Conservation (phyloP, 2,329 filamentous ascomycete species). For the Trichoderma hamatum region DNA sequence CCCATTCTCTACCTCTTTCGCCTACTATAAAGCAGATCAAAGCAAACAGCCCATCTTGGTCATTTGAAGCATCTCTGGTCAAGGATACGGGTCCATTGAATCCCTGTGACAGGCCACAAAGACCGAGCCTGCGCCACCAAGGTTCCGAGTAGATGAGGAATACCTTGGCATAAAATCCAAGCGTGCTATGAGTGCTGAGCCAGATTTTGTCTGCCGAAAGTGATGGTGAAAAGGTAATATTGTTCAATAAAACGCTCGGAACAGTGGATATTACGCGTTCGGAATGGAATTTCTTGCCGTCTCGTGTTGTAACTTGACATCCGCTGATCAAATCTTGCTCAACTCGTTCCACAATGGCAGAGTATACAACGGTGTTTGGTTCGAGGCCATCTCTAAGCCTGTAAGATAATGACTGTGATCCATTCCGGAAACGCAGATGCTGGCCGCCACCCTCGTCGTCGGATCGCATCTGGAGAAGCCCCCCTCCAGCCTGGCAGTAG, state of each 20-base stretch:
- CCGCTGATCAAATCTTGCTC: neutral
- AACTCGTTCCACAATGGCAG: neutral
- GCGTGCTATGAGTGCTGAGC: slow-evolving; percentile 40
- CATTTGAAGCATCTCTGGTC: slow-evolving; percentile 44
- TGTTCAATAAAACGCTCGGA: neutral
- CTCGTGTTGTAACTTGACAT: neutral
- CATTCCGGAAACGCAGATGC: slow-evolving; percentile 1
- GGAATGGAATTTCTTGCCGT: neutral
- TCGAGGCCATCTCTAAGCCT: slow-evolving; percentile 34
- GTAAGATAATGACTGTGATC: neutral
- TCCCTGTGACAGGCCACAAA: slow-evolving; percentile 14
- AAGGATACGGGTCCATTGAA: slow-evolving; percentile 43
- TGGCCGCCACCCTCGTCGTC: neutral
- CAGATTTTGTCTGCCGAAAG: slow-evolving; percentile 43
- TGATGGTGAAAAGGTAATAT: slow-evolving; percentile 29
- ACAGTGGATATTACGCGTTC: neutral
- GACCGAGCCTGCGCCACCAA: slow-evolving; percentile 41
- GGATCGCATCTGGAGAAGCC: slow-evolving; percentile 16
- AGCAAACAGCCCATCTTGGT: slow-evolving; percentile 36
- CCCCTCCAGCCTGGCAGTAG: slow-evolving; percentile 6
- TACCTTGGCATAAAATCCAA: slow-evolving; percentile 52
- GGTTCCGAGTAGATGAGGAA: slow-evolving; percentile 39
- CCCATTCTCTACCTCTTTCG: slow-evolving; percentile 35
- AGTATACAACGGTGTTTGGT: neutral
- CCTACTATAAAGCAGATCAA: slow-evolving; percentile 50